Base-by-base conservation (phyloP, 345 rosid genomes). In the Corchorus olitorius region DNA sequence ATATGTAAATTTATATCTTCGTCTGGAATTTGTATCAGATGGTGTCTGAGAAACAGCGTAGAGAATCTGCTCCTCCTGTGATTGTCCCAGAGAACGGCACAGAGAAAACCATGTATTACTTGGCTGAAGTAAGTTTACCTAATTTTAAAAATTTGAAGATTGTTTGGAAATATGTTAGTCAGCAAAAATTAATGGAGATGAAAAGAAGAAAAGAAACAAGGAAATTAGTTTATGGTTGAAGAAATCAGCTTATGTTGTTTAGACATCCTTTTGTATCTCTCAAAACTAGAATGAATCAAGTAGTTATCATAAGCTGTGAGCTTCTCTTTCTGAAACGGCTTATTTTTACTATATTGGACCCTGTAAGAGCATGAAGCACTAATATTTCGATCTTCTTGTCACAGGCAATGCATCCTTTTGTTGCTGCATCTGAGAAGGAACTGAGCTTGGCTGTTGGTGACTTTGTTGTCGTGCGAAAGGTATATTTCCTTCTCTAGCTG, bases 11-110 rank as follows among this genome's bases (percentile, higher is more conserved):
- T 71, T 75, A 81, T 19, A 16, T 55, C 33, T 79, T 68, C 33
- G 16, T 71, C 13, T 75, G 55, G 5, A 66, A 46, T 46, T 74
- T 81, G 50, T 73, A 54, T 70, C 86, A 95, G 99, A 93, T 95
- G 94, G 93, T 93, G 20, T 90, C 91, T 4, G 99, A 95, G 86
- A 95, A 95, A 82, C 99, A 95, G 78, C 92, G 76, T 73, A 95
- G 89, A 84, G 99, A 95, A 77, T 89, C 98, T 85, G 99, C 96
- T 72, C 99, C 98, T 79, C 98, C 98, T 59, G 83, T 85, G 54
- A 79, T 89, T 82, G 89, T 85, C 59, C 78, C 88, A 58, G 94
- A 87, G 67, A 88, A 82, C 52, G 78, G 83, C 83, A 86, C 90
- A 48, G 96, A 84, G 75, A 95, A 93, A 82, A 89, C 91, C 48